Conservation (phyloP, 2,329 filamentous ascomycete species). For the Sporothrix phasma region DNA sequence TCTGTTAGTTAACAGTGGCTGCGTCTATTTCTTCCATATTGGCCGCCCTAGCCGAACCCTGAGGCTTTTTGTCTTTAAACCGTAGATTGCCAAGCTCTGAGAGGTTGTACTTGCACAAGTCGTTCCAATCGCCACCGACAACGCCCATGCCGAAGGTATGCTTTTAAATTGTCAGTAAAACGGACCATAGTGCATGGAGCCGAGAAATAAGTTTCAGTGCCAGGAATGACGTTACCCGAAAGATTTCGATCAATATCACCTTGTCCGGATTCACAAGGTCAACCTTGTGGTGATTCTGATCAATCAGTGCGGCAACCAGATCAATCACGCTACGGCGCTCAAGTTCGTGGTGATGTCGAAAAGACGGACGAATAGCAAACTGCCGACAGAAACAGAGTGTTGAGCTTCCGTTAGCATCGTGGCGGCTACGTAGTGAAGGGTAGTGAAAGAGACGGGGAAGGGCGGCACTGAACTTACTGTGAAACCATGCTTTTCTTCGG, state of each 20-base stretch:
- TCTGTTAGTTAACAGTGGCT: no score
- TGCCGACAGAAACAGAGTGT: constrained; percentile 26
- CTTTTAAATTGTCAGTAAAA: constrained; percentile 30
- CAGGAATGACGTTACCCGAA: constrained; percentile 47
- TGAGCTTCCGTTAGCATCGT: background rate
- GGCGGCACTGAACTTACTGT: constrained; percentile 32
- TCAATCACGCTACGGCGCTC: constrained; percentile 62
- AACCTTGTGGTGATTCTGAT: constrained; percentile 56
- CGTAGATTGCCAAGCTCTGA: constrained; percentile 55
- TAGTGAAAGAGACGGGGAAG: background rate
- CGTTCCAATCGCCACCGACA: constrained; percentile 63
- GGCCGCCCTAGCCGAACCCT: background rate
- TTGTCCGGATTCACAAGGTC: constrained; percentile 69
- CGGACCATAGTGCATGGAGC: background rate
- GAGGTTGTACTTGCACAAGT: constrained; percentile 67
- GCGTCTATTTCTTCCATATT: no score
- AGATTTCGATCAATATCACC: constrained; percentile 70
- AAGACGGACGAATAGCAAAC: constrained; percentile 77
- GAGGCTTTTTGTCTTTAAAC: constrained; percentile 18
- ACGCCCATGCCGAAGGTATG: constrained; percentile 65
- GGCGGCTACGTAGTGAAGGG: background rate
- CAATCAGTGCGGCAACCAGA: constrained; percentile 56
- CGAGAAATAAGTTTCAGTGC: background rate
- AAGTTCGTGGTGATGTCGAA: constrained; percentile 61
- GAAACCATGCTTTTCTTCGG: constrained; percentile 21